Base-by-base conservation (phyloP, 352 stramenopile genomes). In the Stramenopiles sp. region DNA sequence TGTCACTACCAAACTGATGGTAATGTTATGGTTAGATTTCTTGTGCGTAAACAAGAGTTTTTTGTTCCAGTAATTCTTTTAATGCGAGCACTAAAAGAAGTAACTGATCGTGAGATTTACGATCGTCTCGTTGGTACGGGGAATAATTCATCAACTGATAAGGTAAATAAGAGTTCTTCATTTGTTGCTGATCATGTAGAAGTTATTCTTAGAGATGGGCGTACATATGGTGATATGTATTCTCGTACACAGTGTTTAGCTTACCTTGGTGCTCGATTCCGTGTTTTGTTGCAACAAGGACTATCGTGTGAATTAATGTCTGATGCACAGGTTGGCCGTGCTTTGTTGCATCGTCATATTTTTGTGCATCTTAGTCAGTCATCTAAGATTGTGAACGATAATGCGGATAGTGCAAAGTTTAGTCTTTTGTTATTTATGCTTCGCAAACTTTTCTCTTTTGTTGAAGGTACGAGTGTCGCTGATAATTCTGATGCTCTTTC, bases 401-500 rank as follows among this genome's bases (percentile, higher is more conserved):
- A 41, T 23, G 49, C 59, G 2, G 72, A 74, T 17, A n/a, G n/a
- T n/a, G n/a, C n/a, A n/a, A 71, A 89, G 52, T 84, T 84, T 23
- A 68, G 93, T 36, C 51, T 96, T 34, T 57, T 93, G 19, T 70
- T 66, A 28, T 45, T 79, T 36, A 91, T 96, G 73, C 53, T 96
- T n/a, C 63, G 76, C 40, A 96, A 96, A 59, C 62, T 99, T 22
- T 96, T 93, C 51, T 62, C 72, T 19, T 93, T 91, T 42, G 74
- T 69, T 5, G 83, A 83, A 52, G 71, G 71, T 3, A 60, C 83
- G 26, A 66, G 84, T 40, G 64, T 64, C 2, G 73, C 87, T 40
- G 87, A 99, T 55, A 96, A 96, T 50, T 64, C 81, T 6, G 87
- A 99, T 60, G 84, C 72, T 2, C 62, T 97, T 28, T 89, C 87